Evolutionary conservation across 352 stramenopile genomes (phyloP).

Genomic region (Globisporangium yorkense): DNA sequence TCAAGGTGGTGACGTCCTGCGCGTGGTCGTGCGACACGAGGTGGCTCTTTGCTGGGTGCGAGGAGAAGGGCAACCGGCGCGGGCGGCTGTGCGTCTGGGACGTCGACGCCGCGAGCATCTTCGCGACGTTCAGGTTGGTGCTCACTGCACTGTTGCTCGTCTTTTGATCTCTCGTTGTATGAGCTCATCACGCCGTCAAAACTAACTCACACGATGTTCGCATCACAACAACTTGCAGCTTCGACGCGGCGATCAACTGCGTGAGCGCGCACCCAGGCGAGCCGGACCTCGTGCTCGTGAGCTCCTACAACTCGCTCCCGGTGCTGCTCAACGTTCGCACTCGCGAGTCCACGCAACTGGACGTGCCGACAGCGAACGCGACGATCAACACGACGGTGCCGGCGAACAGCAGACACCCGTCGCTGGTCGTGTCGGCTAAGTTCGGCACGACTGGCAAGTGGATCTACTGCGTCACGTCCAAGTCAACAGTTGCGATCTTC

Average conservation of each 20-base stretch:
- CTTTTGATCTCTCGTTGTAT: not conserved
- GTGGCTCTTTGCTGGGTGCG: conserved; percentile 55
- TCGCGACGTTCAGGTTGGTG: conserved; percentile 32
- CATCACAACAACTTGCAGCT: conserved; percentile 9
- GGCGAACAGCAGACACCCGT: conserved; percentile 47
- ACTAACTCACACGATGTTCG: not conserved
- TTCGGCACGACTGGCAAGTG: conserved; percentile 44
- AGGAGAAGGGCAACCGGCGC: conserved; percentile 54
- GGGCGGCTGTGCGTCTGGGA: conserved; percentile 67
- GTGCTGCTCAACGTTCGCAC: conserved; percentile 47
- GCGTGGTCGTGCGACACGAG: conserved; percentile 63
- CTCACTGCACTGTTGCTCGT: not conserved
- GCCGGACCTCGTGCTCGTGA: conserved; percentile 49
- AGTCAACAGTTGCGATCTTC: conserved; percentile 56
- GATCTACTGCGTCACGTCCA: conserved; percentile 70
- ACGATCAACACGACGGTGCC: conserved; percentile 43
- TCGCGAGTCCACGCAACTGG: conserved; percentile 21
- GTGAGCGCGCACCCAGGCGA: conserved; percentile 51
- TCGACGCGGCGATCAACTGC: conserved; percentile 48
- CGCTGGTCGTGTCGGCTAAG: conserved; percentile 41
- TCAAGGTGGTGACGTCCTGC: conserved; percentile 63
- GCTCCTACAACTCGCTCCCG: conserved; percentile 47
- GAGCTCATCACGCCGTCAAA: not conserved
- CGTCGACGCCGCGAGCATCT: conserved; percentile 44
- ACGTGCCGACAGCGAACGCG: conserved; percentile 40